Evolutionary conservation across 257 asterid species (phyloP), one percentile per base, ranked within the genome.

Genomic region (Datura wrightii): DNA sequence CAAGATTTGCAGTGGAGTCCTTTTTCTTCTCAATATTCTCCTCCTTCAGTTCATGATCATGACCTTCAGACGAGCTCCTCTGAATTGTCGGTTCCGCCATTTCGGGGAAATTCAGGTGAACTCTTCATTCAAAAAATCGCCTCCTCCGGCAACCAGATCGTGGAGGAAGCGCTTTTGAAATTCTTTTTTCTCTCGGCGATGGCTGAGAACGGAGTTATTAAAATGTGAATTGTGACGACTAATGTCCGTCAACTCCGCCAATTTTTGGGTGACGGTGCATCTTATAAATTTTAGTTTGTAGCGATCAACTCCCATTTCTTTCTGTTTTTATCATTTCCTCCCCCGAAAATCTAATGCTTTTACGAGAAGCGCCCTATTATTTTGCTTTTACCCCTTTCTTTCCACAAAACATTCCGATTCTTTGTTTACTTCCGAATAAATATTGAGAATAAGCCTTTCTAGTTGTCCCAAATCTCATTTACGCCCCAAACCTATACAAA

Each of bases 61-160:
- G 91, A 54, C 79, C 85, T 10, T 83, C 63, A 76, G 87, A 66
- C 83, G 87, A 82, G 80, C 82, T 84, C 84, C 71, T 84, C 88
- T 88, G 84, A 84, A 85, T 88, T 88, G 89, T 24, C 46, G 85
- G 89, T 86, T 91, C 94, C 86, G 91, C 92, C 98, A 94, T 94
- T 76, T 76, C 81, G 81, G 36, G 19, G 37, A 74, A 74, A 48
- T 74, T 76, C 82, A 76, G 62, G 82, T 52, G 82, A 78, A 78
- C 48, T 78, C 65, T 78, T 78, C 82, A 78, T 78, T 53, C 82
- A 78, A 52, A 78, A 76, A 31, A 31, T 52, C 16, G 82, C 82
- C 82, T 78, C 82, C 82, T 78, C 82, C 82, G 82, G 82, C 48
- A 78, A 78, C 19, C 46, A 78, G 50, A 78, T 52, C 48, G 44